These are phyloP conservation scores for Sclerotinia sclerotiorum DNA, from an alignment of 2,329 filamentous ascomycete species.

Conservation along the genomic window DNA sequence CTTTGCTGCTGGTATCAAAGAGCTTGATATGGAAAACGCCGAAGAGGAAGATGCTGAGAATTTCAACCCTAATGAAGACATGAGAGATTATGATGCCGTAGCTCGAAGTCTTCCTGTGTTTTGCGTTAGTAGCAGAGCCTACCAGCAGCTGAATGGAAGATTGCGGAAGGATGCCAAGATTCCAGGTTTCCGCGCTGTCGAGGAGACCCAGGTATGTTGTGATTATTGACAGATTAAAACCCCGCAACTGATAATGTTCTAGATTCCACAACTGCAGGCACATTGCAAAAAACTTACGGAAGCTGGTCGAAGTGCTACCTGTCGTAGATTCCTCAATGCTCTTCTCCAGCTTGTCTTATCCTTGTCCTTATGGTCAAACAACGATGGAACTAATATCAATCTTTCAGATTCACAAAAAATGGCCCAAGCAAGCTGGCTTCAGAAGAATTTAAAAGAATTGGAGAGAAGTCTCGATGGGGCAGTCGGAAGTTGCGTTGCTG, in stretches of 20 bases:
- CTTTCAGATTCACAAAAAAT: slow-evolving; percentile 45
- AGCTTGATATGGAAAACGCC: slow-evolving; percentile 56
- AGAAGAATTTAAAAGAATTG: slow-evolving; percentile 43
- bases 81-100: slow-evolving; percentile 58
- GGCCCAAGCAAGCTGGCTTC: slow-evolving; percentile 43
- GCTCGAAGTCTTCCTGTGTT: slow-evolving; percentile 59
- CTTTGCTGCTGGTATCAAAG: slow-evolving; percentile 59
- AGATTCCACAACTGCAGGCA: slow-evolving; percentile 35
- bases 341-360: slow-evolving; percentile 54
- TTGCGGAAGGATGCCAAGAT: slow-evolving; percentile 53
- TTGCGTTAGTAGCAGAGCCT: slow-evolving; percentile 62
- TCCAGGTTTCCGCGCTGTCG: slow-evolving; percentile 51
- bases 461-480: slow-evolving; percentile 45
- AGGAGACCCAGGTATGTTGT: slow-evolving; percentile 52
- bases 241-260: neutral
- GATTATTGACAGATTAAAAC: no score
- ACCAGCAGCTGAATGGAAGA: slow-evolving; percentile 60
- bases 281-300: slow-evolving; percentile 61
- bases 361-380: slow-evolving; percentile 50
- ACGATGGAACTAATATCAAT: slow-evolving; percentile 45
- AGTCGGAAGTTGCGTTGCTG: slow-evolving; percentile 43
- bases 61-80: slow-evolving; percentile 55
- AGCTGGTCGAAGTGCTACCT: slow-evolving; percentile 46
- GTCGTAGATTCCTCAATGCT: slow-evolving; percentile 52
- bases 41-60: slow-evolving; percentile 53